Evolutionary conservation across 208 protist genomes (phyloP).

Genomic region (Histomonas meleagridis): DNA sequence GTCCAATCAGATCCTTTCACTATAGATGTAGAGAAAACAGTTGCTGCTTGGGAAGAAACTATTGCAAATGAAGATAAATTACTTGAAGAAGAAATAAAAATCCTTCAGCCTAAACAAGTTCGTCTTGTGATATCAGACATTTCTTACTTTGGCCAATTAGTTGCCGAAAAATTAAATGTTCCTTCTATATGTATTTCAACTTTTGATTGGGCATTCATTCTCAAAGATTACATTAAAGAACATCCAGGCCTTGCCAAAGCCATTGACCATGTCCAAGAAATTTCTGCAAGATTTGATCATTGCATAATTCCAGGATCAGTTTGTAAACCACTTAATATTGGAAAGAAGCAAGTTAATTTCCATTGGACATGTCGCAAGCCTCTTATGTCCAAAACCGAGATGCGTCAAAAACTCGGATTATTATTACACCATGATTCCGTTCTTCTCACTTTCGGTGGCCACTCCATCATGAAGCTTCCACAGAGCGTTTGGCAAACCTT

Average conservation of each 20-base stretch:
- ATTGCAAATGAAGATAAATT: background rate
- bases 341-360: background rate
- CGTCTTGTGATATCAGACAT: background rate
- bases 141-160: slow-evolving; percentile 17
- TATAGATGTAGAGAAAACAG: background rate
- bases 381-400: background rate
- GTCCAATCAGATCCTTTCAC: background rate
- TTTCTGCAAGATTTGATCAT: background rate
- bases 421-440: background rate
- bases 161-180: background rate
- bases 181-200: slow-evolving; percentile 4
- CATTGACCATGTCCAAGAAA: background rate
- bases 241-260: background rate
- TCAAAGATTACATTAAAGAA: background rate
- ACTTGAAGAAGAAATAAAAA: background rate
- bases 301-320: slow-evolving; percentile 1
- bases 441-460: background rate
- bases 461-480: background rate
- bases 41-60: background rate
- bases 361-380: background rate
- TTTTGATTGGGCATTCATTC: slow-evolving; percentile 18
- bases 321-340: background rate
- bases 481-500: background rate
- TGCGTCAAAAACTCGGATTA: background rate
- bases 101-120: background rate